These are phyloP conservation scores for Lactarius pseudohatsudake DNA, from an alignment of 768 basidiomycete species.

Conservation along the genomic window DNA sequence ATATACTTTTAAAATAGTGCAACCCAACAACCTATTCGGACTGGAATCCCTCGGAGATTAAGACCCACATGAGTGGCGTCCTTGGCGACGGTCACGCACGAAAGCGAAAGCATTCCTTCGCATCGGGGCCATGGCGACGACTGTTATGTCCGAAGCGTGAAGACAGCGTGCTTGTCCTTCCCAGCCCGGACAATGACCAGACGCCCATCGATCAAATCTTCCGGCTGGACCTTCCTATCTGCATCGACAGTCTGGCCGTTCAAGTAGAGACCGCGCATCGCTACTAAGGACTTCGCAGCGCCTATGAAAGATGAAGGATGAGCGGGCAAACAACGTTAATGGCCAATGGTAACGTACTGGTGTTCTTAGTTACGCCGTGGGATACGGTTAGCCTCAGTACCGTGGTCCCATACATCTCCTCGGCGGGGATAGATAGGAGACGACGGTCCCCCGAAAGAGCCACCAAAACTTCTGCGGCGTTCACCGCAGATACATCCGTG, in stretches of 20 bases:
- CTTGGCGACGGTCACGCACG: not conserved
- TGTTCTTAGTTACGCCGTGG: slow-evolving; percentile 57
- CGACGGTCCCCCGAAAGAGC: slow-evolving; percentile 69
- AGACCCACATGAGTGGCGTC: not conserved
- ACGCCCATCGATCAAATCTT: slow-evolving; percentile 26
- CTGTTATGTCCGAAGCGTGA: slow-evolving; percentile 8
- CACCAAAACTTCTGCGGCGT: slow-evolving; percentile 53
- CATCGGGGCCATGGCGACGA: not conserved
- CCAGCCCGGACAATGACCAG: slow-evolving; percentile 29
- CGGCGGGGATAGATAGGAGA: slow-evolving; percentile 48
- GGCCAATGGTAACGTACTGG: slow-evolving; percentile 10
- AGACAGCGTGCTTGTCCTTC: slow-evolving; percentile 28
- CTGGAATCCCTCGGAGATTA: not conserved
- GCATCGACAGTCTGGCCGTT: slow-evolving; percentile 23
- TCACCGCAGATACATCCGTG: slow-evolving; percentile 42
- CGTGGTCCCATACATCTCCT: slow-evolving; percentile 53
- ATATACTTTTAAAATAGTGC: not conserved
- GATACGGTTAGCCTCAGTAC: slow-evolving; percentile 61
- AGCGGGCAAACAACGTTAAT: not conserved
- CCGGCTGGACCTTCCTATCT: slow-evolving; percentile 10
- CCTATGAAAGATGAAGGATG: slow-evolving; percentile 10
- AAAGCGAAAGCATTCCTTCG: not conserved
- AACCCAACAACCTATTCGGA: not conserved
- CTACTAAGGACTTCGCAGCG: slow-evolving; percentile 24
- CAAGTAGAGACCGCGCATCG: slow-evolving; percentile 28